Conservation (phyloP, 1,284 basidiomycete genomes). For the Heterobasidion annosum region DNA sequence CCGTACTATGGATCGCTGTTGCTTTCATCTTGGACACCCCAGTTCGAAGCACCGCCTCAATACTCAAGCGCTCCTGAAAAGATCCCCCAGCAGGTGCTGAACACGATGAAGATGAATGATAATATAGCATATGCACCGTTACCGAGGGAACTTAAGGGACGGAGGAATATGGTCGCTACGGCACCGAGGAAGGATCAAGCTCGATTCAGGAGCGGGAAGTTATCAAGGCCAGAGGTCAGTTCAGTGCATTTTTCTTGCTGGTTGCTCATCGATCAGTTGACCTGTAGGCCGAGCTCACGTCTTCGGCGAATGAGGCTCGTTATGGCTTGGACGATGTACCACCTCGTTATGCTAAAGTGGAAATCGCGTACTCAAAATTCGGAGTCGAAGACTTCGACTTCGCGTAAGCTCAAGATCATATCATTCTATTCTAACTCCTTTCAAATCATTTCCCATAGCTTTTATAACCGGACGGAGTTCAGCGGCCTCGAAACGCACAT, state of each 20-base stretch:
- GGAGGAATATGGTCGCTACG: constrained; percentile 66
- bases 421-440: not conserved
- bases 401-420: constrained; percentile 37
- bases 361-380: constrained; percentile 98
- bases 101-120: constrained; percentile 79
- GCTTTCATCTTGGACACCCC: constrained; percentile 72
- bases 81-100: constrained; percentile 73
- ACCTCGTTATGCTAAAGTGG: constrained; percentile 82
- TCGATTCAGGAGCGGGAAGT: constrained; percentile 82
- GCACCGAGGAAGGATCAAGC: constrained; percentile 40
- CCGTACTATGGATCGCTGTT: constrained; percentile 78
- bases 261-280: no score
- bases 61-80: constrained; percentile 59
- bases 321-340: constrained; percentile 60
- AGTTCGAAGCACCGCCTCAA: constrained; percentile 36
- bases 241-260: not conserved
- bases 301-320: constrained; percentile 30
- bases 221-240: constrained; percentile 33
- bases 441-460: constrained; percentile 38
- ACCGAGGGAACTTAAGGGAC: constrained; percentile 77
- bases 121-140: constrained; percentile 82
- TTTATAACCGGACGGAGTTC: constrained; percentile 85
- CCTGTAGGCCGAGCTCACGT: constrained; percentile 32
- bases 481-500: constrained; percentile 98
- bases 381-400: constrained; percentile 99